Evolutionary conservation across 1,284 basidiomycete species (phyloP).

Genomic region (Phellopilus nigrolimitatus): DNA sequence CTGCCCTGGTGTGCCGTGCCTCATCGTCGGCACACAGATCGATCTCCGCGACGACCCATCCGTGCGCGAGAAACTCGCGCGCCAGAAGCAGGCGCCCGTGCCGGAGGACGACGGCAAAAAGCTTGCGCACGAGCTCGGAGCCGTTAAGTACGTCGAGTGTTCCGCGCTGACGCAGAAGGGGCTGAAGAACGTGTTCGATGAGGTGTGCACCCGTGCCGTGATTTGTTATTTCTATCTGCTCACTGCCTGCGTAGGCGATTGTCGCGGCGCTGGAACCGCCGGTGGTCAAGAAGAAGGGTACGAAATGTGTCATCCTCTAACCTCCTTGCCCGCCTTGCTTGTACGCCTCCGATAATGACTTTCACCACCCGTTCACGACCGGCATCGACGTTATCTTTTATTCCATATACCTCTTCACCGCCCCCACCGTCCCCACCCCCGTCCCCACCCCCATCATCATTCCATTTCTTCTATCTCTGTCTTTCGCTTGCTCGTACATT

Average conservation of each 20-base stretch:
- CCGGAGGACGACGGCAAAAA: constrained; percentile 86
- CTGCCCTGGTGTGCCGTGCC: constrained; percentile 98
- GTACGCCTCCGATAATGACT: constrained; percentile 9
- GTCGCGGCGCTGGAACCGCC: constrained; percentile 98
- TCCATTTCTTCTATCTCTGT: not conserved
- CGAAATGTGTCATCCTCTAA: constrained; percentile 84
- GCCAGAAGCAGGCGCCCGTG: constrained; percentile 96
- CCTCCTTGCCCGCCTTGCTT: not conserved
- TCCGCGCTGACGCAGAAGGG: constrained; percentile 99
- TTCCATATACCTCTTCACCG: constrained; percentile 16
- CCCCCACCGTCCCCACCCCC: not conserved
- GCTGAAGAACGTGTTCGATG: constrained; percentile 99
- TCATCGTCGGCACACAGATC: constrained; percentile 98
- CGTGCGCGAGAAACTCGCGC: constrained; percentile 91
- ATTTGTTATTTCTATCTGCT: constrained; percentile 18
- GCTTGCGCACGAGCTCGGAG: constrained; percentile 92
- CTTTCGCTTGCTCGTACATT: constrained; percentile 15
- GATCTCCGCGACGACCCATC: constrained; percentile 93
- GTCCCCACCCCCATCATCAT: not conserved
- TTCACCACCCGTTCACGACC: constrained; percentile 15
- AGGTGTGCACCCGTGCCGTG: constrained; percentile 54
- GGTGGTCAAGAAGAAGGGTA: constrained; percentile 73
- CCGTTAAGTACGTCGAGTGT: constrained; percentile 99
- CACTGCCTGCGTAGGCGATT: constrained; percentile 66
- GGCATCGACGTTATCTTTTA: constrained; percentile 20